Conservation (phyloP, 2,329 filamentous ascomycete species). For the Diatrype stigma region DNA sequence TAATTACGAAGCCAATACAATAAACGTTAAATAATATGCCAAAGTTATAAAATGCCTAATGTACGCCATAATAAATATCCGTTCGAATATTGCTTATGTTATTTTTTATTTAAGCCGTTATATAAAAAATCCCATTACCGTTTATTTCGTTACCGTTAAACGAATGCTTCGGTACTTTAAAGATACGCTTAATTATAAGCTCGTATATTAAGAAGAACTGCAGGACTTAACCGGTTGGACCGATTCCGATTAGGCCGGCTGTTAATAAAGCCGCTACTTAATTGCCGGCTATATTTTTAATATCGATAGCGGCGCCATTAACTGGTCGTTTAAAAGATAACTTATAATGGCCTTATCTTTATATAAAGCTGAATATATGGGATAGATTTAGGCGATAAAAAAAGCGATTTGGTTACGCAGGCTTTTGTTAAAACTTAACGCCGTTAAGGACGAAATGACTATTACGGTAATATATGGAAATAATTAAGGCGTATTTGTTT, state of each 20-base stretch:
- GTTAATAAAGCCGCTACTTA: no score
- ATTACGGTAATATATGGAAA: no score
- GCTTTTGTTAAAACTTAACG: not conserved
- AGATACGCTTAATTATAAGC: not conserved
- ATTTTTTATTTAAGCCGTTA: constrained; percentile 6
- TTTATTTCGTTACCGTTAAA: not conserved
- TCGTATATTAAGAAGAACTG: not conserved
- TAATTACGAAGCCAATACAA: not conserved
- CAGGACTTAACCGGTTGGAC: not conserved
- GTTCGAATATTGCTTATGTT: no score
- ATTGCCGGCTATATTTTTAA: no score
- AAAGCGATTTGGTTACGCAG: not conserved
- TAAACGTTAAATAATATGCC: constrained; percentile 4
- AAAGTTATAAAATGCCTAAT: constrained; percentile 8
- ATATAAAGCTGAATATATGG: not conserved
- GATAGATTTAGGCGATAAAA: not conserved
- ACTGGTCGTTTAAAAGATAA: not conserved
- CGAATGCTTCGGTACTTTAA: not conserved
- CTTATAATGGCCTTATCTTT: not conserved
- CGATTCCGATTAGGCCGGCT: not conserved
- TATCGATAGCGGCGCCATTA: no score
- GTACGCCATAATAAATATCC: constrained; percentile 6
- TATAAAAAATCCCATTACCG: constrained; percentile 6
- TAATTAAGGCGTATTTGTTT: not conserved
- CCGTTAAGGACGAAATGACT: not conserved